Evolutionary conservation across 495 filamentous ascomycete species (phyloP), one percentile per base, ranked within the genome.

Genomic region (Neurospora sp.): DNA sequence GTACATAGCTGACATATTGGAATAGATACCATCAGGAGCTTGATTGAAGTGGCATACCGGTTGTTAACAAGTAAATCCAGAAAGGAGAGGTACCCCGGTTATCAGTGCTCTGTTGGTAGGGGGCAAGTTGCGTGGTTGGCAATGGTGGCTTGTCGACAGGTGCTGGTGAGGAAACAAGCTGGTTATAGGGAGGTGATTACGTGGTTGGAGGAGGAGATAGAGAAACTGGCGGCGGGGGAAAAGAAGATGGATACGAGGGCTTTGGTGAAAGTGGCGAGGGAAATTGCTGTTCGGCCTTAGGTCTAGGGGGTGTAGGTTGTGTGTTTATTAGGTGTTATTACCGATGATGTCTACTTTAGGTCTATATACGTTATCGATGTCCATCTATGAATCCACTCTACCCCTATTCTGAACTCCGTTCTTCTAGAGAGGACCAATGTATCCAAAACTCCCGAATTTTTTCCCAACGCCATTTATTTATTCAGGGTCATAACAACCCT

Each of bases 121-220:
- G 75, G 76, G 54, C 92, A 96, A 74, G 82, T 97, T 12, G 82
- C 89, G 7, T 38, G 37, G 37, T 38, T 80, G 77, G 85, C 89
- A 0, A 84, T 88, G 35, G 85, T 86, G 5, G 92, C 93, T 4
- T 94, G 93, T 75, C 81, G 82, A 71, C 85, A 85, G 72, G 88
- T 93, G 7, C 75, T 97, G 62, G 78, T 76, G 2, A 88, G 86
- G 73, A 93, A 91, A 77, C 93, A 96, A 82, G 89, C 89, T 39
- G 87, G 83, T 11, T 95, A 92, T 77, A 74, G 75, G 5, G 79
- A 81, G 14, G 84, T 91, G 7, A 76, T 96, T 46, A 72, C 74
- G 12, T 96, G 93, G 92, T 77, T 95, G 66, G 84, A 88, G 27
- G 77, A 72, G 41, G 82, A 86, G 70, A 82, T 79, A 48, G 54